These are phyloP conservation scores for Penicillium pancosmium DNA, from an alignment of 495 filamentous ascomycete genomes.

Conservation along the genomic window DNA sequence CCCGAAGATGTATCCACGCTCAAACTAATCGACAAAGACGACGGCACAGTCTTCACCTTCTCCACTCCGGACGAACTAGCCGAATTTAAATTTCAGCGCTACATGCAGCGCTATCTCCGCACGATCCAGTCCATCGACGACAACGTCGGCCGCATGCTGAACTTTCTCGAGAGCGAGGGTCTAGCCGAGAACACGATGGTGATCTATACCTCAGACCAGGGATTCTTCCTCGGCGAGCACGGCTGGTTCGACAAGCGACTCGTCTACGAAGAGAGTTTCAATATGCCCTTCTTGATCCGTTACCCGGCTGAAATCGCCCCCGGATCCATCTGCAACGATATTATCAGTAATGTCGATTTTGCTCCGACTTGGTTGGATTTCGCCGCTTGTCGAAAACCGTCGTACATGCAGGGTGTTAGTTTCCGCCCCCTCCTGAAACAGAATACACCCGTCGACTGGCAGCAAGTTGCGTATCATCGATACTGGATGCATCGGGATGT, in stretches of 20 bases:
- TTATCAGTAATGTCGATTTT: conserved; percentile 50
- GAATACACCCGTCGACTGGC: conserved; percentile 38
- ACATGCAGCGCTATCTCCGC: conserved; percentile 51
- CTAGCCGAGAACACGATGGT: conserved; percentile 43
- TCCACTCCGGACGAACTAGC: conserved; percentile 33
- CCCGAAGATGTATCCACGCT: conserved; percentile 33
- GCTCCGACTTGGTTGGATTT: conserved; percentile 45
- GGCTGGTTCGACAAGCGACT: conserved; percentile 54
- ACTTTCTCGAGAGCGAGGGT: conserved; percentile 37
- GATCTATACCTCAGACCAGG: conserved; percentile 49
- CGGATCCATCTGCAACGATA: conserved; percentile 38
- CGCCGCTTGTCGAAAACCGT: conserved; percentile 34
- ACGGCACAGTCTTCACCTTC: conserved; percentile 42
- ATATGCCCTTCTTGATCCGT: conserved; percentile 49
- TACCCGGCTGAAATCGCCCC: conserved; percentile 38
- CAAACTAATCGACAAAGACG: conserved; percentile 44
- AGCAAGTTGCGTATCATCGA: conserved; percentile 48
- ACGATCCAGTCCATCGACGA: conserved; percentile 48
- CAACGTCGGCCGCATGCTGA: conserved; percentile 44
- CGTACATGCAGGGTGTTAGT: conserved; percentile 47
- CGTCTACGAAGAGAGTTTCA: conserved; percentile 51
- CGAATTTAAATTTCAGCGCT: conserved; percentile 52
- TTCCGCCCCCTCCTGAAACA: conserved; percentile 34
- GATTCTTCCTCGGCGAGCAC: conserved; percentile 53
- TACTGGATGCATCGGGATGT: conserved; percentile 52